phyloP scores from a whole-genome alignment of 2,329 filamentous ascomycete species.

The Neonectria coccinea region DNA sequence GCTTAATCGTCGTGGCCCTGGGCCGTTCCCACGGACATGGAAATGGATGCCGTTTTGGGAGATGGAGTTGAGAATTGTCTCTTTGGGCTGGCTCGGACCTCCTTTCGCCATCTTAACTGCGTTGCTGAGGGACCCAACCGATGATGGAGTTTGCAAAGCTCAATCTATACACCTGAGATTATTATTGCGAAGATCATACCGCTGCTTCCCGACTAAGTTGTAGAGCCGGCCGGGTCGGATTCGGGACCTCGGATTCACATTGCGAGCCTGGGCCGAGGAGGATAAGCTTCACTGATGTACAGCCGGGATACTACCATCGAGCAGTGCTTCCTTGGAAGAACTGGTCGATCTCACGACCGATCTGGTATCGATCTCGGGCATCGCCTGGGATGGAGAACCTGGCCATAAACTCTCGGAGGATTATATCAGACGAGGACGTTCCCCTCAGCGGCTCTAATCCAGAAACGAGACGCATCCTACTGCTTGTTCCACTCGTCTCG shows the following conservation, averaged over 20 bases:
- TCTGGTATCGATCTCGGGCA: slow-evolving; percentile 22
- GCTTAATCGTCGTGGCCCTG: slow-evolving; percentile 39
- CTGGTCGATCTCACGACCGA: slow-evolving; percentile 13
- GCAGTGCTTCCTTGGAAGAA: slow-evolving; percentile 2
- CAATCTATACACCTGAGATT: not conserved
- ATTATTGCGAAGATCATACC: not conserved
- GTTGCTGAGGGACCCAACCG: slow-evolving; percentile 17
- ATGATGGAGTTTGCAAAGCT: slow-evolving; percentile 10
- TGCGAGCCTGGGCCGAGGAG: not conserved
- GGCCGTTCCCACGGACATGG: slow-evolving; percentile 21
- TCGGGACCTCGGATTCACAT: not conserved
- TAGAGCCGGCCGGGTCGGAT: not conserved
- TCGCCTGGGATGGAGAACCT: slow-evolving; percentile 16
- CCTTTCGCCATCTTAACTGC: slow-evolving; percentile 5
- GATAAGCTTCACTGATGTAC: not conserved
- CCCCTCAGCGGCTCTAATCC: slow-evolving; percentile 4
- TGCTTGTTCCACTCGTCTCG: not conserved
- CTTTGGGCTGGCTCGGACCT: slow-evolving; percentile 25
- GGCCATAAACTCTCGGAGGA: not conserved
- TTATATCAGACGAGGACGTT: slow-evolving; percentile 2
- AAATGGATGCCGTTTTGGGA: slow-evolving; percentile 40
- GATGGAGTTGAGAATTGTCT: slow-evolving; percentile 33
- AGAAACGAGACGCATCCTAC: slow-evolving; percentile 7
- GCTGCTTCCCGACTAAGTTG: not conserved
- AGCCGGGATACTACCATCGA: not conserved